These are phyloP conservation scores for Colletotrichum orbiculare DNA, from an alignment of 2,329 filamentous ascomycete species.

Conservation along the genomic window DNA sequence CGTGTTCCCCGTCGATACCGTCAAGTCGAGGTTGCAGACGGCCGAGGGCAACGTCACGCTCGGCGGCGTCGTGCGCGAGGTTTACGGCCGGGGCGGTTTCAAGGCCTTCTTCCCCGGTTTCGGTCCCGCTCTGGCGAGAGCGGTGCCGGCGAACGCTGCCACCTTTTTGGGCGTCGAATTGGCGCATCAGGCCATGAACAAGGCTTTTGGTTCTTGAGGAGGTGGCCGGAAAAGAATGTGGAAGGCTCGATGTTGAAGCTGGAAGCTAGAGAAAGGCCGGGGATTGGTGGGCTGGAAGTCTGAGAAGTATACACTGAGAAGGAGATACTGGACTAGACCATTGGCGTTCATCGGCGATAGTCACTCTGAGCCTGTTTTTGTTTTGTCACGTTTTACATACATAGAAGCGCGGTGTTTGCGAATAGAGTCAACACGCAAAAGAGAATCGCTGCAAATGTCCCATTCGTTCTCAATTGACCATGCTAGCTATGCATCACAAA, in stretches of 20 bases:
- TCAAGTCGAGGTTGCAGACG: slow-evolving; percentile 94
- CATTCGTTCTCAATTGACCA: neutral
- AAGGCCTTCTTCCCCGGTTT: slow-evolving; percentile 98
- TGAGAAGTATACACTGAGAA: neutral
- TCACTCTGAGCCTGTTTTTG: neutral
- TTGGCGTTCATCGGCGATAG: slow-evolving; percentile 13
- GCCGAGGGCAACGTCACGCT: slow-evolving; percentile 87
- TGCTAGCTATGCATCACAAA: slow-evolving; percentile 6
- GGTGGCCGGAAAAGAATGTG: neutral
- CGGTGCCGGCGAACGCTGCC: slow-evolving; percentile 95
- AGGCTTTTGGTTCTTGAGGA: slow-evolving; percentile 65
- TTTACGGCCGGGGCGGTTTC: slow-evolving; percentile 86
- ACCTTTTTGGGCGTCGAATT: slow-evolving; percentile 91
- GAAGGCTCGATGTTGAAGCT: no score
- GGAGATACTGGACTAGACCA: neutral
- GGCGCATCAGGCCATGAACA: slow-evolving; percentile 85
- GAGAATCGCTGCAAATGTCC: neutral
- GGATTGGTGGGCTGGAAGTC: no score
- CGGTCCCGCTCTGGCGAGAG: slow-evolving; percentile 89
- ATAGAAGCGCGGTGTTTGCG: neutral
- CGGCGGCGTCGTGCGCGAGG: slow-evolving; percentile 78
- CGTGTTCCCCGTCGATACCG: slow-evolving; percentile 96
- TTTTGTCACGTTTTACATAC: slow-evolving; percentile 17
- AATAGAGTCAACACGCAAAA: neutral
- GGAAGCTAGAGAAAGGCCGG: no score